Evolutionary conservation across 2,329 filamentous ascomycete species (phyloP).

Genomic region (Drechslerella dactyloides): DNA sequence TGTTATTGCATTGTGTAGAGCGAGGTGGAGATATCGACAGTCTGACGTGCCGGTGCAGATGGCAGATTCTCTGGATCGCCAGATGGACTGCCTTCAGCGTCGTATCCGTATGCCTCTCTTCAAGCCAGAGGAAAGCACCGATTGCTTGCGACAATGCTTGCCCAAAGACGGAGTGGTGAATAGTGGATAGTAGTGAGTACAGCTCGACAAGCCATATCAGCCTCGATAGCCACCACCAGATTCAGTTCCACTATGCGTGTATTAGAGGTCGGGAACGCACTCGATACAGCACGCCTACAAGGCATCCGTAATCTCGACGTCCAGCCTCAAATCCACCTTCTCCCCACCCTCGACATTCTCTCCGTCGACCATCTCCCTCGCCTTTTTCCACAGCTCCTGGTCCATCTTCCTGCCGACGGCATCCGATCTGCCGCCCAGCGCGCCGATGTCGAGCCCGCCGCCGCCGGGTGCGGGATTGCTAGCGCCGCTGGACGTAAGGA

Average conservation of each 20-base stretch:
- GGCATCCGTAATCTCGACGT: conserved; percentile 24
- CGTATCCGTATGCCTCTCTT: background rate
- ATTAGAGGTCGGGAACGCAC: background rate
- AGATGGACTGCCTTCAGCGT: background rate
- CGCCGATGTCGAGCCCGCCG: conserved; percentile 40
- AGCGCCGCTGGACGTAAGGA: conserved; percentile 33
- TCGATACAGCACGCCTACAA: background rate
- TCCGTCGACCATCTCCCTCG: conserved; percentile 34
- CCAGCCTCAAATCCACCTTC: conserved; percentile 41
- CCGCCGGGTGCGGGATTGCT: conserved; percentile 7
- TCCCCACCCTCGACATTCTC: conserved; percentile 24
- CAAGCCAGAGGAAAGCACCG: too few species aligned
- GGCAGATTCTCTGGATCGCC: background rate
- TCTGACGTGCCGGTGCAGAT: background rate
- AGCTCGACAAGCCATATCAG: too few species aligned
- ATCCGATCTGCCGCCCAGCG: conserved; percentile 37
- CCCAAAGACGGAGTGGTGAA: too few species aligned
- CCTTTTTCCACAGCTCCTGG: conserved; percentile 41
- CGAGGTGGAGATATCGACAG: too few species aligned
- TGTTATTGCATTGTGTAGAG: background rate
- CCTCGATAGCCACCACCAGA: too few species aligned
- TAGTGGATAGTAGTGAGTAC: too few species aligned
- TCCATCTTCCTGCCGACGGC: conserved; percentile 46
- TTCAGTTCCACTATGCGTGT: too few species aligned
- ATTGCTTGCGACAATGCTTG: too few species aligned